Evolutionary conservation across 176 grass and related monocot species (phyloP), one percentile per base, ranked within the genome.

Genomic region (Phragmites australis): DNA sequence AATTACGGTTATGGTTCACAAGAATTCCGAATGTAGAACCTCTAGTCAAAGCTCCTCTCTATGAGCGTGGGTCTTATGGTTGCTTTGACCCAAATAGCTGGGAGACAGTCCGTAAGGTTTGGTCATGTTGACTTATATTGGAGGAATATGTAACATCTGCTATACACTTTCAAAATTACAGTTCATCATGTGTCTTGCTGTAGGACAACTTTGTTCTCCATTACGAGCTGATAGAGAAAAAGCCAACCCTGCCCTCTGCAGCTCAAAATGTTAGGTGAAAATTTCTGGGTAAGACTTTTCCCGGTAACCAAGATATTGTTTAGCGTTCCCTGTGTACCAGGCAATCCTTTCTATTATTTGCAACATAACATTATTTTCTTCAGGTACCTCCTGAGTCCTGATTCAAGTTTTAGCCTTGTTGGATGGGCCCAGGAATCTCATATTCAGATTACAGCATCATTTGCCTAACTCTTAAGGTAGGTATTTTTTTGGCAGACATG

Each of bases 141-240:
- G 4, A 48, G 48, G 45, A 68, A 66, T 61, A 53, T 53, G 46
- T 32, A 69, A n/a, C 27, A 81, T 78, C 68, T 66, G 29, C 66
- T 39, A 0, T 68, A 49, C 76, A 46, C 46, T n/a, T 79, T 41
- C 46, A 66, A 76, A 76, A 31, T 72, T 77, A 66, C 29, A 74
- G 17, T 53, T 50, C 14, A 65, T 37, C 56, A 31, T 71, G 37
- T 74, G 10, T 78, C 17, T 82, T 55, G n/a, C 49, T 90, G 75
- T 85, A 97, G 93, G 93, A 97, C 40, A 93, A 88, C 82, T 97
- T 97, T 87, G 76, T 97, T 76, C 88, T 97, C 37, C 72, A 93
- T 40, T 97, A 97, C 49, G 93, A 97, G 25, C 77, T 65, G 52
- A 53, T 97, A 79, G 93, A 97, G 90, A 97, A 97, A 67, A 92